Base-by-base conservation (phyloP, 208 protist genomes). In the Leishmania arabica region DNA sequence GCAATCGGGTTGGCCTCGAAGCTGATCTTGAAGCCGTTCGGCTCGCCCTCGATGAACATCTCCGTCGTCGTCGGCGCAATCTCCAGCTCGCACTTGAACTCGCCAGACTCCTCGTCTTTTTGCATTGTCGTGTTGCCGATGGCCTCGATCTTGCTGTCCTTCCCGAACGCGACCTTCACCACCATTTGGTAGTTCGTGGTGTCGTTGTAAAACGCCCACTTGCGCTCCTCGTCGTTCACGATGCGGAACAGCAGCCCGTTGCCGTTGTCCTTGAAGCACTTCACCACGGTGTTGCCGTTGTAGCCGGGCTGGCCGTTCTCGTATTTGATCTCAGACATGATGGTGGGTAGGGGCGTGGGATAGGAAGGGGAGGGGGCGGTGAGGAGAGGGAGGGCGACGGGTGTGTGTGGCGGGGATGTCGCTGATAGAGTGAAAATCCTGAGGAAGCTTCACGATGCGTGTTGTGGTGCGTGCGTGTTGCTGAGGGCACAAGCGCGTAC, bases 151-250 rank as follows among this genome's bases (percentile, higher is more conserved):
- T 90, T 84, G 84, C 90, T 93, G 84, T 93, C 89, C 86, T 93
- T 92, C 79, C 89, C 91, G 80, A 96, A 96, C 37, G 80, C 80
- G 3, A 95, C 91, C 80, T 90, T 92, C 70, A 96, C 88, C 62
- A 85, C 58, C 91, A 96, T 95, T 74, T 89, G 88, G 90, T 95
- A 96, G 72, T 87, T 87, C 34, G 80, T 92, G 56, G 93, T 95
- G 80, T 96, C 93, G 82, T 96, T 96, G 86, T 96, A 96, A 80
- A 95, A 96, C 76, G 88, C 89, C 92, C 92, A 96, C 84, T 91
- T 86, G 85, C 91, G 91, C 81, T 93, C 89, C 69, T 92, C 86
- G 40, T 89, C 80, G 86, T 96, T 92, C 42, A 96, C 86, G 75
- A 96, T 91, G 66, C 92, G 92, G 87, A 96, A 96, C 65, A 96